Percentiles rank a stretch among this genome's conserved stretches.
Evolutionary conservation across 2,329 filamentous ascomycete species (phyloP).

Genomic region (Colletotrichum kahawae): DNA sequence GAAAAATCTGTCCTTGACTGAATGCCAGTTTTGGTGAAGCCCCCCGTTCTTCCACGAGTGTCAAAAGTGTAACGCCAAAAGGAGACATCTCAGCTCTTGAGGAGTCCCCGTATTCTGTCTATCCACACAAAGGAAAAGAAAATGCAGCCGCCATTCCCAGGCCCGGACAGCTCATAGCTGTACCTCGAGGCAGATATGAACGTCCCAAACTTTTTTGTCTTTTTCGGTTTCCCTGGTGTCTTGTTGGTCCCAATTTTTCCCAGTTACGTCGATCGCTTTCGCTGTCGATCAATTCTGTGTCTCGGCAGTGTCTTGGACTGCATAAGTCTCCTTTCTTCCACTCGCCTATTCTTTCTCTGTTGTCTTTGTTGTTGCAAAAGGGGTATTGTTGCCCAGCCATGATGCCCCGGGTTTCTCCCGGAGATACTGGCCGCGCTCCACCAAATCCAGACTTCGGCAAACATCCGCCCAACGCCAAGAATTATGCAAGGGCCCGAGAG

Average conservation of each 20-base stretch:
- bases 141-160: neutral
- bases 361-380: neutral
- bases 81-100: slow-evolving; percentile 65
- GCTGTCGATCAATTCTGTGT: neutral
- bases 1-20: neutral
- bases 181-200: slow-evolving; percentile 20
- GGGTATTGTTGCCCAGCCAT: neutral
- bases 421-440: neutral
- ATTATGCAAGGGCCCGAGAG: neutral
- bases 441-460: neutral
- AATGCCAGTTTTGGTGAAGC: neutral
- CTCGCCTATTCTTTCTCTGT: neutral
- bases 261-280: neutral
- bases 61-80: slow-evolving; percentile 15
- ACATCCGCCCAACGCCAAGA: slow-evolving; percentile 5
- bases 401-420: neutral
- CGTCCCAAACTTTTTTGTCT: neutral
- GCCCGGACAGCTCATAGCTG: neutral
- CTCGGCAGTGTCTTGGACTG: neutral
- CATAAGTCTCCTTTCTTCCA: slow-evolving; percentile 1
- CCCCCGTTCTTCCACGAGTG: neutral
- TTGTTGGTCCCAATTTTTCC: neutral
- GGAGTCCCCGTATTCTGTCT: slow-evolving; percentile 39
- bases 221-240: neutral
- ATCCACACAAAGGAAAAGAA: slow-evolving; percentile 27